phyloP scores from a whole-genome alignment of 176 grass and related monocot genomes.

The Triticum dicoccoides region DNA sequence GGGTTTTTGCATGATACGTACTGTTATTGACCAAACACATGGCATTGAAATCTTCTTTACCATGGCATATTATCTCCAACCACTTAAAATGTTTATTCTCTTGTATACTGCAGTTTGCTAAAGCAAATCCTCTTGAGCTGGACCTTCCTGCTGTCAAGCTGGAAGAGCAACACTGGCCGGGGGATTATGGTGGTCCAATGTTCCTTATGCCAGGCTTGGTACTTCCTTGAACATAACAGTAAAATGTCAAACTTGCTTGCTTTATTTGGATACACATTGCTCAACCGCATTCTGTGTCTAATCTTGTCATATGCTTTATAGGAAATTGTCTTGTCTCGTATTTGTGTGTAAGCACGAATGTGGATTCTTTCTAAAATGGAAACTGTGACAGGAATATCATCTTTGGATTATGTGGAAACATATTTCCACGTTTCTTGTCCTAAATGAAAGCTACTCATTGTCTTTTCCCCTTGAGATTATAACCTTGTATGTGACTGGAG shows the following conservation, averaged over 20 bases:
- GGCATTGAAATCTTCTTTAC: too few species aligned
- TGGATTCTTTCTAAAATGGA: too few species aligned
- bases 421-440: not conserved
- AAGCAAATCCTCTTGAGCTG: constrained; percentile 59
- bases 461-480: constrained; percentile 47
- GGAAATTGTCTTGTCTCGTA: too few species aligned
- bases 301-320: too few species aligned
- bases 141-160: constrained; percentile 55
- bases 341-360: too few species aligned
- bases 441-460: constrained; percentile 13
- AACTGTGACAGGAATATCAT: too few species aligned
- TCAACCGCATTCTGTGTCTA: too few species aligned
- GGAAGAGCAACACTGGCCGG: constrained; percentile 73
- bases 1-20: too few species aligned
- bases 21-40: too few species aligned
- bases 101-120: constrained; percentile 57
- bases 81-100: not conserved
- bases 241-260: not conserved
- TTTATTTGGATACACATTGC: too few species aligned
- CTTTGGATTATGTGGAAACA: too few species aligned
- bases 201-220: constrained; percentile 87
- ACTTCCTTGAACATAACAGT: constrained; percentile 9
- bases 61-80: too few species aligned
- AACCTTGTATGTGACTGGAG: constrained; percentile 58
- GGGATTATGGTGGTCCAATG: constrained; percentile 85